phyloP scores from a whole-genome alignment of 164 flowering plant species.

The Vitis rupestris region DNA sequence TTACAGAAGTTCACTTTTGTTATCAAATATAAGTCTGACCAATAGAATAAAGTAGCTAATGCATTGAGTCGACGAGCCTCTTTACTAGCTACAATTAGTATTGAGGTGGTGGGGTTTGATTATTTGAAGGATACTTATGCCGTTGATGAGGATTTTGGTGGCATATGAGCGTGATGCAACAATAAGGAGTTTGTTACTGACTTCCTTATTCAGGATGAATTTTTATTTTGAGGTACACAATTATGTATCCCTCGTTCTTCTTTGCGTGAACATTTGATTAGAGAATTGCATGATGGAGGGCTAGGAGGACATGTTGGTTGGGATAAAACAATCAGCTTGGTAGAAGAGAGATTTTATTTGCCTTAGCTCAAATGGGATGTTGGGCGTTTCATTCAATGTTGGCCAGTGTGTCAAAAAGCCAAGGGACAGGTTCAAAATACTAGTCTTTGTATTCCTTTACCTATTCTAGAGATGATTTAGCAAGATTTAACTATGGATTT shows the following conservation, averaged over 20 bases:
- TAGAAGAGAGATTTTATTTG: constrained; percentile 1
- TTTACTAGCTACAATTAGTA: not conserved
- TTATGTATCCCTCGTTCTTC: not conserved
- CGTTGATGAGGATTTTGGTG: not conserved
- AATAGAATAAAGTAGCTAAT: constrained; percentile 4
- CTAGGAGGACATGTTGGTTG: not conserved
- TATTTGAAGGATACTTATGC: not conserved
- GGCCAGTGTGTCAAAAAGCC: not conserved
- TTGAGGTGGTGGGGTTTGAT: not conserved
- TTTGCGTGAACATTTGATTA: not conserved
- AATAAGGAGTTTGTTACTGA: not conserved
- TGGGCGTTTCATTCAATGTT: not conserved
- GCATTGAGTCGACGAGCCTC: not conserved
- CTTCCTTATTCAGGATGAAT: not conserved
- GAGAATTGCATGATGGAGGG: not conserved
- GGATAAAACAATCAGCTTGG: not conserved
- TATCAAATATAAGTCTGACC: not conserved
- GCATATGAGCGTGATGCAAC: not conserved
- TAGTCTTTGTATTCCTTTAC: not conserved
- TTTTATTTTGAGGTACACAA: not conserved
- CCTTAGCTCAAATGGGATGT: not conserved
- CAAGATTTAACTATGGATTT: constrained; percentile 1
- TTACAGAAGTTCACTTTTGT: constrained; percentile 8
- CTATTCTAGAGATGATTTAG: not conserved
- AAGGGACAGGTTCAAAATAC: constrained; percentile 2